phyloP scores from a whole-genome alignment of 352 stramenopile species.

The Globisporangium parvum region DNA sequence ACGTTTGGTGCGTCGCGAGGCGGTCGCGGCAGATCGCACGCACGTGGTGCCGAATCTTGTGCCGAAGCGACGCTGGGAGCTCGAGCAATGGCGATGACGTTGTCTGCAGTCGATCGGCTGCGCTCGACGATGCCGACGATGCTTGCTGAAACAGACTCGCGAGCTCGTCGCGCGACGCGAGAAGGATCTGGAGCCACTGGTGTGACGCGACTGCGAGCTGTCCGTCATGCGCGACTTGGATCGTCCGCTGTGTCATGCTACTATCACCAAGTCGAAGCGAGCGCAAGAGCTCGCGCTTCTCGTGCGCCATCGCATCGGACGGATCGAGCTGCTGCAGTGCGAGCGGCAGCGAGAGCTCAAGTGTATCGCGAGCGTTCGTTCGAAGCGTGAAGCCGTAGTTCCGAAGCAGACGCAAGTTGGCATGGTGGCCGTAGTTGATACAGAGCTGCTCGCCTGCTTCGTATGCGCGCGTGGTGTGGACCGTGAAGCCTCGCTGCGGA shows the following conservation, averaged over 20 bases:
- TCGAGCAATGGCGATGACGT: constrained; percentile 10
- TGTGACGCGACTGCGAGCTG: constrained; percentile 23
- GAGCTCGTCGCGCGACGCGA: constrained; percentile 41
- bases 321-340: constrained; percentile 27
- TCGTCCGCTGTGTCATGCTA: constrained; percentile 18
- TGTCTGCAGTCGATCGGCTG: neutral
- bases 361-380: constrained; percentile 37
- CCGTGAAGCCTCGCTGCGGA: constrained; percentile 42
- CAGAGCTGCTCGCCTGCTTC: constrained; percentile 62
- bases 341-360: constrained; percentile 30
- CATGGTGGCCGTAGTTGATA: constrained; percentile 74
- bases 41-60: constrained; percentile 15
- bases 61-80: constrained; percentile 22
- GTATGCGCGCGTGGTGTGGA: constrained; percentile 57
- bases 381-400: constrained; percentile 71
- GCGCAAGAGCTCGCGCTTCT: constrained; percentile 34
- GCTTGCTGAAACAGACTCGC: constrained; percentile 30
- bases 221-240: constrained; percentile 29
- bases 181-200: constrained; percentile 51
- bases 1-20: constrained; percentile 16
- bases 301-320: constrained; percentile 18
- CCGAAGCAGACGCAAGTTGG: constrained; percentile 62
- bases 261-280: constrained; percentile 13
- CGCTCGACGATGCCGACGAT: constrained; percentile 5
- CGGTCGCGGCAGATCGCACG: constrained; percentile 5